Evolutionary conservation across 2,329 filamentous ascomycete species (phyloP).

Genomic region (Colletotrichum magnum): DNA sequence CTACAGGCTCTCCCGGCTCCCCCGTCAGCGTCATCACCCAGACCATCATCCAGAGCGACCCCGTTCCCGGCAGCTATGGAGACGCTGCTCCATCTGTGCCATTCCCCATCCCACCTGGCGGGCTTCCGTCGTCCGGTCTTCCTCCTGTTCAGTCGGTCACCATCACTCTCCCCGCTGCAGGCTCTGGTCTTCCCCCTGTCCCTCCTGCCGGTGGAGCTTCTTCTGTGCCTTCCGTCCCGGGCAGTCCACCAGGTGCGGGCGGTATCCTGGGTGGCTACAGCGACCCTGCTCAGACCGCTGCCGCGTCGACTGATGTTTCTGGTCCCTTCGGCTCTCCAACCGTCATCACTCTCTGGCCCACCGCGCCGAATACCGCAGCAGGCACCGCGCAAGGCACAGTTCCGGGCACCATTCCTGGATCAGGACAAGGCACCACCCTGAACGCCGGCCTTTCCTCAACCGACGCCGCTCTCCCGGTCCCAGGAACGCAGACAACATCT

Average conservation of each 20-base stretch:
- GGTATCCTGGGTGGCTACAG: conserved; percentile 28
- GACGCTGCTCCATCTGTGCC: conserved; percentile 8
- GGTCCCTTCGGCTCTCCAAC: conserved; percentile 1
- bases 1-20: not conserved
- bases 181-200: not conserved
- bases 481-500: conserved; percentile 13
- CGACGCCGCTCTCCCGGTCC: conserved; percentile 3
- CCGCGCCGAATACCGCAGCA: not conserved
- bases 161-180: not conserved
- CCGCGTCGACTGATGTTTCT: conserved; percentile 7
- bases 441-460: not conserved
- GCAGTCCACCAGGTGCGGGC: not conserved
- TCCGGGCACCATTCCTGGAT: not conserved
- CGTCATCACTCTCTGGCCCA: conserved; percentile 32
- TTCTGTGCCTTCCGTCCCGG: not conserved
- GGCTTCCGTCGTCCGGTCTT: not conserved
- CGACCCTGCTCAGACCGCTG: conserved; percentile 7
- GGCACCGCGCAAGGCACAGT: not conserved
- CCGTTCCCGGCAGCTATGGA: conserved; percentile 28
- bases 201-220: not conserved
- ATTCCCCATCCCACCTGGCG: not conserved
- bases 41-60: not conserved
- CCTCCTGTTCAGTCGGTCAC: conserved; percentile 1
- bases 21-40: not conserved
- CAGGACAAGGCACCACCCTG: not conserved